Evolutionary conservation across 169 alveolate genomes (phyloP), one percentile per base, ranked within the genome.

Genomic region (Perkinsus olseni): DNA sequence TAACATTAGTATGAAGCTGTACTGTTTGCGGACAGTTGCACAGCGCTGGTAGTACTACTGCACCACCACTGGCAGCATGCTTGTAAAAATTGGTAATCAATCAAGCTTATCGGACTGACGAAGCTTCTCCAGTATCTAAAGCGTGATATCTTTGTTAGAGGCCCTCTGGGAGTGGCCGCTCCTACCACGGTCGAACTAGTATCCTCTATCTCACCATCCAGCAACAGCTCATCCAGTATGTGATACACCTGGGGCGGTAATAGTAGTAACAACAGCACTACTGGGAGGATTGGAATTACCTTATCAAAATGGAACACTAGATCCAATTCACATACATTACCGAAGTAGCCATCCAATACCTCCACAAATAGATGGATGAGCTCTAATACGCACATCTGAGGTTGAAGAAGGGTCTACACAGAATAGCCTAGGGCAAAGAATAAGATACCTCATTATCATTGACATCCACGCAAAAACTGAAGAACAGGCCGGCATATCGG

Each of bases 401-500:
- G 82, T 62, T 62, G 82, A 50, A 96, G 31, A 13, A 21, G 34
- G 82, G 1, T 6, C 0, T 8, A 62, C 17, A 93, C 92, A 97
- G 98, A 48, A 97, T 95, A 62, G n/a, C n/a, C n/a, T n/a, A n/a
- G 28, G 28, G 0, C 34, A 34, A 96, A 93, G 38, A 95, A 74
- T 91, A 95, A 40, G 21, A 40, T 62, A 97, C 94, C 94, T 97
- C 99, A 94, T 97, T 97, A 91, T 97, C 99, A 51, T 95, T 94
- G 93, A 95, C 94, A 95, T 98, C 99, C 36, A 97, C 97, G 91
- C 98, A 96, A 17, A 97, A 93, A 21, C 97, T 95, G 94, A 98
- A 98, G 95, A 96, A 97, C 74, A 98, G 96, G 24, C 98, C 98
- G 8, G 99, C 99, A 94, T 98, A 98, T 93, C 98, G 96, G 82